Percentiles rank a stretch among this genome's conserved stretches.
Conservation (phyloP, 75 land plant species). For the Isoetes taiwanensis region DNA sequence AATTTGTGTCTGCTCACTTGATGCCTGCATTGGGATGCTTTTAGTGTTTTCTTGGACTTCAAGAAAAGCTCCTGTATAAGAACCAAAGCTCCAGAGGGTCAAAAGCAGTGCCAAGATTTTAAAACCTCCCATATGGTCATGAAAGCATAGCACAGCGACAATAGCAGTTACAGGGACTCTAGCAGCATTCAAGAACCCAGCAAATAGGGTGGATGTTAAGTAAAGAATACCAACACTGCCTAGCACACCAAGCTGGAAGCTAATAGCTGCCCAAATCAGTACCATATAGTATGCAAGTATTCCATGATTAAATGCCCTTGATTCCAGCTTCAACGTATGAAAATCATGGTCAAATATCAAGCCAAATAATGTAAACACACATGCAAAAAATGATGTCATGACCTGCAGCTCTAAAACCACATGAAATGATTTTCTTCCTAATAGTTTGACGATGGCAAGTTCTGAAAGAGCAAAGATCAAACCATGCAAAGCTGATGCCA, state of each 20-base stretch:
- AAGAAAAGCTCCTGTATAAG: too few species aligned
- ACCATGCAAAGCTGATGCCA: conserved; percentile 76
- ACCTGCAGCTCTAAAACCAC: conserved; percentile 73
- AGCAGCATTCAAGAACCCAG: conserved; percentile 69
- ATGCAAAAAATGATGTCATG: conserved; percentile 56
- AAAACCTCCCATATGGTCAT: conserved; percentile 72
- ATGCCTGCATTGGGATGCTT: too few species aligned
- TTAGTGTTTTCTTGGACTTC: too few species aligned
- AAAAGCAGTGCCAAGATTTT: conserved; percentile 57
- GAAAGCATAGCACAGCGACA: conserved; percentile 51
- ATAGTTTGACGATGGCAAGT: conserved; percentile 49
- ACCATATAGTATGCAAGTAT: conserved; percentile 39
- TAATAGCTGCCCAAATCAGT: conserved; percentile 56
- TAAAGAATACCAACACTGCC: conserved; percentile 56
- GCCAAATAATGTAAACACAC: conserved; percentile 51
- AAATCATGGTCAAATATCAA: conserved; percentile 38
- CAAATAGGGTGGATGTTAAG: conserved; percentile 52
- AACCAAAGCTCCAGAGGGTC: conserved; percentile 68
- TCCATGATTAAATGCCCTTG: conserved; percentile 40
- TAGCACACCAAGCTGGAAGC: conserved; percentile 59
- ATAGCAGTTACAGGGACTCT: conserved; percentile 65
- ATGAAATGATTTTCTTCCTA: conserved; percentile 64
- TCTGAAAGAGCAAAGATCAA: conserved; percentile 80
- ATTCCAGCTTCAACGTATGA: conserved; percentile 38
- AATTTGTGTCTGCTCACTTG: too few species aligned